Base-by-base conservation (phyloP, 768 basidiomycete species). In the Polyporus arcularius region DNA sequence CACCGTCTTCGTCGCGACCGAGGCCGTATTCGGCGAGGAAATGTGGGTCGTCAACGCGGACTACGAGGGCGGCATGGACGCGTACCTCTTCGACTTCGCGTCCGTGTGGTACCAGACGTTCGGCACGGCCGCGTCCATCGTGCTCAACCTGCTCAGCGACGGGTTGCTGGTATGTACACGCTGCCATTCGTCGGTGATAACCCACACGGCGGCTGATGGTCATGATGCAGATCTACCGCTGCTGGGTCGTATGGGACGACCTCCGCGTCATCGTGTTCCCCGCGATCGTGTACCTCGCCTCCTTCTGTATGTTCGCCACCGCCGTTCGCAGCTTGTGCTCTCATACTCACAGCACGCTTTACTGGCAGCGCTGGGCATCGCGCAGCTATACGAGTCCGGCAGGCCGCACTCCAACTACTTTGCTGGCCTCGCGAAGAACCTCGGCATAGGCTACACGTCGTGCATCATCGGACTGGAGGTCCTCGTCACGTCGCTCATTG, bases 151-250 rank as follows among this genome's bases (percentile, higher is more conserved):
- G 12, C 61, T 79, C 64, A 72, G 72, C 9, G 76, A 78, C 45
- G 79, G 65, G 21, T 38, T 53, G 18, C 52, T 53, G 11, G 52
- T 53, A 28, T n/a, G 52, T 42, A 1, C 26, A 12, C 28, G 15
- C 50, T n/a, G 6, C 18, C 32, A 38, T 35, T 31, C 50, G 15
- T 21, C 32, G 15, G 12, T 32, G 50, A 52, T 48, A 26, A 18
- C 4, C 42, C 42, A 43, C 42, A 6, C 15, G 14, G 2, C 35
- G 50, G 16, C 30, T 35, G 50, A 52, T 52, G 50, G 15, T 28
- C 16, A n/a, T 16, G n/a, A n/a, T 18, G 28, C 58, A 80, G 79
- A 69, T 80, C 35, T 72, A 76, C 55, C 76, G 77, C n/a, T 76
- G 74, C 58, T 74, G 61, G 39, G 65, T 75, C 31, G 64, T 80